Evolutionary conservation across 352 stramenopile genomes (phyloP), one percentile per base, ranked within the genome.

Genomic region (Globisporangium okanoganense): DNA sequence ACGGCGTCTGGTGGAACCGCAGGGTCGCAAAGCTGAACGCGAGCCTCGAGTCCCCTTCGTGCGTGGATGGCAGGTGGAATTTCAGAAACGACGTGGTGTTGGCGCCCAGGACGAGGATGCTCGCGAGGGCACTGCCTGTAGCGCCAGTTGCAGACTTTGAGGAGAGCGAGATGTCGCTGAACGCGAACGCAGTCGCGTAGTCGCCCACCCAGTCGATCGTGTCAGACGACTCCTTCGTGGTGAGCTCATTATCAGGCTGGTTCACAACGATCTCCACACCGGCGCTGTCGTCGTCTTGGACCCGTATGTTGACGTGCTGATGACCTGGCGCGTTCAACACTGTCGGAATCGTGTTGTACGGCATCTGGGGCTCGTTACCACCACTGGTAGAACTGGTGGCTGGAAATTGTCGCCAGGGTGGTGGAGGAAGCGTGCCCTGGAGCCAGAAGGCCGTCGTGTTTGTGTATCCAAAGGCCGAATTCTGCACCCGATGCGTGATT

Each of bases 381-480:
- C 66, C 51, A 6, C 18, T 9, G 41, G 62, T 64, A 71, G 74
- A 78, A 0, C n/a, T 18, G 18, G n/a, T 45, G 40, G 40, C 20
- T 25, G 76, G 65, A 41, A 73, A 79, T 8, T 63, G 27, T 25
- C 58, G 20, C 14, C 48, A 35, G 25, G 68, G 53, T 29, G 59
- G 58, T 10, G 40, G 16, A n/a, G 68, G 65, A 5, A 84, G 56
- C 2, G 71, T 67, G 4, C 29, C 58, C 22, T 57, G 24, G 31
- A 90, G 78, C 83, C 83, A 93, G 66, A 91, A 90, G 22, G 81
- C 61, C 0, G 78, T 87, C 2, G 31, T 13, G 27, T 84, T 70
- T 8, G 48, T 75, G 61, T 88, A 88, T 0, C 79, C 75, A n/a
- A 70, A 72, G 1, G 33, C 5, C 0, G 71, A 73, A 53, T 73